Conservation (phyloP, 2,329 filamentous ascomycete genomes). For the Rhexocercosporidium sp. region DNA sequence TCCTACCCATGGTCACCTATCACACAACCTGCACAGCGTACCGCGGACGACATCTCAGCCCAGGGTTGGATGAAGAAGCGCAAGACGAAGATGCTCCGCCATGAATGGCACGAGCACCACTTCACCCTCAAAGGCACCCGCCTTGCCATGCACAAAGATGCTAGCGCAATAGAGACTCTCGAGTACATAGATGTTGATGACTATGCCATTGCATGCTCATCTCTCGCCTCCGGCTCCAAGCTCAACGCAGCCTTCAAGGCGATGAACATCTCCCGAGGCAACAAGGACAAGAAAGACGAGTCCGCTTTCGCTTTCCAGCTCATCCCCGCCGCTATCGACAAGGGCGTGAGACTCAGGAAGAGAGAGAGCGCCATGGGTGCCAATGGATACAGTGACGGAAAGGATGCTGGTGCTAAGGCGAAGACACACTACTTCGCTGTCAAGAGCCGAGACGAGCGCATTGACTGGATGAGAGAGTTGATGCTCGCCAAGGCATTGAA, state of each 20-base stretch:
- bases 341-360: conserved; percentile 54
- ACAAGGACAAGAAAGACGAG: conserved; percentile 56
- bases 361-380: conserved; percentile 42
- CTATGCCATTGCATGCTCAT: conserved; percentile 86
- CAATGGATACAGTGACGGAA: conserved; percentile 33
- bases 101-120: conserved; percentile 93
- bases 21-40: conserved; percentile 32
- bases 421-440: conserved; percentile 97
- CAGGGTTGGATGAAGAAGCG: conserved; percentile 94
- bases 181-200: conserved; percentile 88
- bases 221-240: conserved; percentile 73
- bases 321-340: conserved; percentile 61
- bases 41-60: conserved; percentile 64
- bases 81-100: conserved; percentile 83
- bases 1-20: conserved; percentile 33
- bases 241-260: conserved; percentile 87
- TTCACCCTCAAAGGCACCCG: conserved; percentile 81
- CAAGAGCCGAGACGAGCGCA: conserved; percentile 82
- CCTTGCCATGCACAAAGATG: conserved; percentile 76
- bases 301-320: conserved; percentile 85
- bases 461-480: conserved; percentile 95
- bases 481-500: conserved; percentile 89
- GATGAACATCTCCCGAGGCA: conserved; percentile 66
- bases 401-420: conserved; percentile 64
- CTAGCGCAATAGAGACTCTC: conserved; percentile 57